Percentiles rank a stretch among this genome's conserved stretches.
Evolutionary conservation across 768 basidiomycete species (phyloP).

Genomic region (Zangia roseola): DNA sequence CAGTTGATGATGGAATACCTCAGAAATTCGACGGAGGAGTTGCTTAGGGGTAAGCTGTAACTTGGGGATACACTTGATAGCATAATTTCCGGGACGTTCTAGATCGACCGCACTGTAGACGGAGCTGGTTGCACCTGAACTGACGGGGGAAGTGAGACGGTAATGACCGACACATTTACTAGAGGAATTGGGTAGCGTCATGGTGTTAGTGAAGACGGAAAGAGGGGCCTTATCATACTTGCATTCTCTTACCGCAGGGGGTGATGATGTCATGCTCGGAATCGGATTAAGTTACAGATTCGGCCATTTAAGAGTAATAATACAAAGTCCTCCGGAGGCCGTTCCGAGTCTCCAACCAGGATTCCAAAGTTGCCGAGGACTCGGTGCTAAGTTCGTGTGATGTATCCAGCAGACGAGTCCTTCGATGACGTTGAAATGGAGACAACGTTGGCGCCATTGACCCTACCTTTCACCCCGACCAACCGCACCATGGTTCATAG

Average conservation of each 20-base stretch:
- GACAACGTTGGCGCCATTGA: too few species aligned
- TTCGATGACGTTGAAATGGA: too few species aligned
- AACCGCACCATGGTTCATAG: too few species aligned
- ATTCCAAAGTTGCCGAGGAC: too few species aligned
- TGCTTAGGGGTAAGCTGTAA: conserved; percentile 52
- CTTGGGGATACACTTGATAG: conserved; percentile 75
- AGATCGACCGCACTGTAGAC: conserved; percentile 72
- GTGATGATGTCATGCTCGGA: conserved; percentile 3
- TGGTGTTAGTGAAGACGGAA: neutral
- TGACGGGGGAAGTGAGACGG: conserved; percentile 60
- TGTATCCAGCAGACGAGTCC: too few species aligned
- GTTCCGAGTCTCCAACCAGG: too few species aligned
- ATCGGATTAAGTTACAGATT: neutral
- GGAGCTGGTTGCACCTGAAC: conserved; percentile 73
- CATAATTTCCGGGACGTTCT: conserved; percentile 46
- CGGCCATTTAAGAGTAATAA: too few species aligned
- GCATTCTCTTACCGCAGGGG: too few species aligned
- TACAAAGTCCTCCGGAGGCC: too few species aligned
- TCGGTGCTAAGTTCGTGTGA: too few species aligned
- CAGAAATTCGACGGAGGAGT: conserved; percentile 61
- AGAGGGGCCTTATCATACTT: neutral
- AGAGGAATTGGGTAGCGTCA: conserved; percentile 47
- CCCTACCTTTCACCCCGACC: too few species aligned
- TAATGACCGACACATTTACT: conserved; percentile 56
- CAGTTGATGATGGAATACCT: conserved; percentile 57